These are phyloP conservation scores for Vitis hybrid DNA, from an alignment of 177 flowering plant genomes.

Conservation along the genomic window DNA sequence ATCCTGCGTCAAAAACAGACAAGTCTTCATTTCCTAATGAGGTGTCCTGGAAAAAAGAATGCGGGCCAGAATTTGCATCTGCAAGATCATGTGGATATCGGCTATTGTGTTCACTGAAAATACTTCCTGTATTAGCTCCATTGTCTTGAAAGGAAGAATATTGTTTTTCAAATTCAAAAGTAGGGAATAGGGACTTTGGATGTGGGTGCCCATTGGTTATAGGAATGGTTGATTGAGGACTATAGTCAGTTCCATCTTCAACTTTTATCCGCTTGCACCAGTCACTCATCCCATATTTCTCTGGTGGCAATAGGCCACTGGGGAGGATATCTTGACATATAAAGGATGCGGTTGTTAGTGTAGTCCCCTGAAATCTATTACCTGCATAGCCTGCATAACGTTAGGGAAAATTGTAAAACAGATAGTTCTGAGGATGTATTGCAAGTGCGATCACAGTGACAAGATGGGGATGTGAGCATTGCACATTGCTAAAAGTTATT, in stretches of 20 bases:
- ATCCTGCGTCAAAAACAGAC: slow-evolving; percentile 33
- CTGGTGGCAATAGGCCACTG: slow-evolving; percentile 21
- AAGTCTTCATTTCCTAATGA: slow-evolving; percentile 43
- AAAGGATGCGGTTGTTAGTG: slow-evolving; percentile 29
- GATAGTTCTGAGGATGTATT: not conserved
- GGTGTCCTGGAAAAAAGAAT: slow-evolving; percentile 24
- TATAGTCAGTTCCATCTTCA: slow-evolving; percentile 21
- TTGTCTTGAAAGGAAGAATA: slow-evolving; percentile 23
- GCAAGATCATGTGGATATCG: slow-evolving; percentile 30
- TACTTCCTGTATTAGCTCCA: slow-evolving; percentile 23
- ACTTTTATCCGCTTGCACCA: slow-evolving; percentile 28
- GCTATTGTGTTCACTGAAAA: slow-evolving; percentile 23
- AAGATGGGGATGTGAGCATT: not conserved
- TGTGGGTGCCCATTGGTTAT: slow-evolving; percentile 17
- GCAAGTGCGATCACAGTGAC: not conserved
- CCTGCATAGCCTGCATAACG: slow-evolving; percentile 20
- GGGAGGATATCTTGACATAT: slow-evolving; percentile 38
- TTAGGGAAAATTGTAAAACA: not conserved
- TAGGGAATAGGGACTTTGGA: slow-evolving; percentile 17
- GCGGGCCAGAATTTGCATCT: slow-evolving; percentile 25
- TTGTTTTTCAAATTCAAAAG: slow-evolving; percentile 19
- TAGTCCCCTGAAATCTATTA: slow-evolving; percentile 16
- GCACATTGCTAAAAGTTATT: no score
- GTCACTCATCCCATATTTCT: slow-evolving; percentile 25
- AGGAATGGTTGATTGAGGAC: slow-evolving; percentile 16